Evolutionary conservation across 2,329 filamentous ascomycete species (phyloP).

Genomic region (Fusarium sp.): DNA sequence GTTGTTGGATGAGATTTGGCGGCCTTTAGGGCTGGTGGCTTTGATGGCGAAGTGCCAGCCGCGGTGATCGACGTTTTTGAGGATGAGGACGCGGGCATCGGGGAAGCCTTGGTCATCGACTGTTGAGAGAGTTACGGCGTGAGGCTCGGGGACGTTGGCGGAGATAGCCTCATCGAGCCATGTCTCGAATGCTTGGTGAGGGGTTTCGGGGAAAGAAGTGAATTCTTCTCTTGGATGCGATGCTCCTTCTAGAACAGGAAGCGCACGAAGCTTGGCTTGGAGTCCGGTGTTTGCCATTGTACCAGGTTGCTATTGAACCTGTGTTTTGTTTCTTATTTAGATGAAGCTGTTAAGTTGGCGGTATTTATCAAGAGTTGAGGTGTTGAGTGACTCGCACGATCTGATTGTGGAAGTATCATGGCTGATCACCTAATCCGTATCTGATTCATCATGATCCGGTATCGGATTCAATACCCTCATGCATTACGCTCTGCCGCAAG

Average conservation of each 20-base stretch:
- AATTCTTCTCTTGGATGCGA: background rate
- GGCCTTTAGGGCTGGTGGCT: background rate
- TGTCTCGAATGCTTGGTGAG: background rate
- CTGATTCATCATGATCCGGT: background rate
- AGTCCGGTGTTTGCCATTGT: background rate
- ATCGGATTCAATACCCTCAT: background rate
- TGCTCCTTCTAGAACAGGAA: background rate
- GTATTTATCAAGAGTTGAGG: background rate
- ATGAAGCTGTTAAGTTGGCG: background rate
- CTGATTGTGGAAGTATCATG: background rate
- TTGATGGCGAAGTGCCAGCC: conserved; percentile 23
- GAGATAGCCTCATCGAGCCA: conserved; percentile 11
- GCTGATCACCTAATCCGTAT: background rate
- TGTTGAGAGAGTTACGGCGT: background rate
- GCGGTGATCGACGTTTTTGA: conserved; percentile 5
- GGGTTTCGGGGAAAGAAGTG: background rate
- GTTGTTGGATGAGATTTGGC: background rate
- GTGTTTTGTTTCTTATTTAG: fast-evolving
- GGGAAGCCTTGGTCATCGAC: background rate
- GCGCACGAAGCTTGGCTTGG: background rate
- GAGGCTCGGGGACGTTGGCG: background rate
- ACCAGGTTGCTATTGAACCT: no score
- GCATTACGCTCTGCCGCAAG: fast-evolving
- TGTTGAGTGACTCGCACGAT: background rate
- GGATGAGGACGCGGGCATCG: conserved; percentile 1